Conservation (phyloP, 2,329 filamentous ascomycete genomes). For the Dryadomyces quercus-mongolicae region DNA sequence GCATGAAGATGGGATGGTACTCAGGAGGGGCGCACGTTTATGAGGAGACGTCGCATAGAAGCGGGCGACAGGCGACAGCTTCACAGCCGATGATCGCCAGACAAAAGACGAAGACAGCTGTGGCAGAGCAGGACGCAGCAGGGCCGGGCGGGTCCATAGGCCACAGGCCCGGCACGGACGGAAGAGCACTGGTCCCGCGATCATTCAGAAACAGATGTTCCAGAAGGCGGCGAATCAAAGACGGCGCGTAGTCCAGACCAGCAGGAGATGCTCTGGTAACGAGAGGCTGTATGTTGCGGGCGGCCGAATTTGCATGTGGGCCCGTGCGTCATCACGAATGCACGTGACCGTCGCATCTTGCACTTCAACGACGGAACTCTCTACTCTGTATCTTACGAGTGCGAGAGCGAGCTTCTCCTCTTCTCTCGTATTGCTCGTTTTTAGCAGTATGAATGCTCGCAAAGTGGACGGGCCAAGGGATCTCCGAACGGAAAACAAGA, state of each 20-base stretch:
- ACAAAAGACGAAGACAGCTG: background rate
- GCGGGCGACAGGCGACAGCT: too few species aligned
- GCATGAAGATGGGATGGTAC: background rate
- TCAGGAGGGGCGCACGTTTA: background rate
- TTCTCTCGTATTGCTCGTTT: too few species aligned
- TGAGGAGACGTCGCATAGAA: too few species aligned
- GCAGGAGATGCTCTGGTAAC: too few species aligned
- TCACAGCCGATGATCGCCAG: background rate
- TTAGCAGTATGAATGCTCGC: too few species aligned
- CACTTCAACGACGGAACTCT: too few species aligned
- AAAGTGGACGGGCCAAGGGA: too few species aligned
- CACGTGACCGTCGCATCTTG: too few species aligned
- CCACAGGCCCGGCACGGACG: background rate
- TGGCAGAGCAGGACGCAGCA: background rate
- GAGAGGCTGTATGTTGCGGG: too few species aligned
- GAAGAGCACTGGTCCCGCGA: background rate
- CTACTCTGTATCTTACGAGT: too few species aligned
- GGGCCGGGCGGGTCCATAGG: background rate
- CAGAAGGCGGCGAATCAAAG: background rate
- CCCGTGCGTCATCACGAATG: background rate
- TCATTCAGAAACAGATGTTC: background rate
- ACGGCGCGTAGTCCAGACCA: background rate
- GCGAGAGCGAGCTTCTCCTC: too few species aligned
- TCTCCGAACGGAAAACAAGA: background rate
- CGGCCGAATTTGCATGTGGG: background rate